Conservation (phyloP, 2,329 filamentous ascomycete species). For the Fusarium acutatum region DNA sequence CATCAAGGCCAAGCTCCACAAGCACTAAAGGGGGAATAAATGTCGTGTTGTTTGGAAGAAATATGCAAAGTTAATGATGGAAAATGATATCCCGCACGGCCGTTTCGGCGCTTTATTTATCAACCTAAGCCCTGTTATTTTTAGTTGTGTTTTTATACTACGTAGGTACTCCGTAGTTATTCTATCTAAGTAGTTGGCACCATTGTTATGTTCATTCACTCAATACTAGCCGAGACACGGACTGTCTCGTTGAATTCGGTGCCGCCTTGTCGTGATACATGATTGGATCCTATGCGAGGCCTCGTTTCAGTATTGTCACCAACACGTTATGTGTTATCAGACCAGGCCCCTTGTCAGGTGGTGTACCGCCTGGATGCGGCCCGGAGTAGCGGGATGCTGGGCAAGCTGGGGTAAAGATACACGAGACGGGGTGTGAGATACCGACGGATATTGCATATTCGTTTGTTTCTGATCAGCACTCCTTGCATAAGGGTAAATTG, state of each 20-base stretch:
- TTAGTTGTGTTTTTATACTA: not conserved
- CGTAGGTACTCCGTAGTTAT: not conserved
- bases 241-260: not conserved
- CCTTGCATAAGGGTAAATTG: not conserved
- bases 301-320: not conserved
- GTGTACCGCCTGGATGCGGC: not conserved
- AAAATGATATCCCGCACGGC: slow-evolving; percentile 26
- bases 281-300: not conserved
- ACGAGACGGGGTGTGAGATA: not conserved
- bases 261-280: not conserved
- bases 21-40: slow-evolving; percentile 44
- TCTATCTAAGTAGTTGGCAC: not conserved
- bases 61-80: slow-evolving; percentile 17
- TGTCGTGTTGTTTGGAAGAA: not conserved
- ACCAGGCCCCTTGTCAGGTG: not conserved
- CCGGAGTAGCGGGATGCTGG: not conserved
- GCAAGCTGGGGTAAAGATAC: not conserved
- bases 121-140: not conserved
- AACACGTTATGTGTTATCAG: not conserved
- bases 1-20: slow-evolving; percentile 75
- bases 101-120: not conserved
- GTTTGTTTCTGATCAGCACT: not conserved
- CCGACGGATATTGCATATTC: not conserved
- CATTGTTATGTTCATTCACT: not conserved
- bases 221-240: not conserved